A percentile compares a stretch with the other conserved stretches of the same genome.
These are phyloP conservation scores for Coelastrella sp. DNA, from an alignment of 139 green algal genomes.

Conservation along the genomic window DNA sequence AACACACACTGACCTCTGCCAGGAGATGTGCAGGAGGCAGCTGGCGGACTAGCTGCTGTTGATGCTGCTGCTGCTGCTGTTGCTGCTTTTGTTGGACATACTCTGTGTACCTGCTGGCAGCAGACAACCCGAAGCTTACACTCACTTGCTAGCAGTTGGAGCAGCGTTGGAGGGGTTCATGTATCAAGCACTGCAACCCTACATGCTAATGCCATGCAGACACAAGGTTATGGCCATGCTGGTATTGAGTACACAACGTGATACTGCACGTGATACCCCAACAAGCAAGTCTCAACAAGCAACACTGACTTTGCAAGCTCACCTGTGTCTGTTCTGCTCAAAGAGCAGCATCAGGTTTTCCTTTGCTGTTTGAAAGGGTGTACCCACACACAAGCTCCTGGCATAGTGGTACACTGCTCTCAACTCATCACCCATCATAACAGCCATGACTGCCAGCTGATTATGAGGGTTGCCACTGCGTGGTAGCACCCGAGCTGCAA, in stretches of 20 bases:
- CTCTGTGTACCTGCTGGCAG: slow-evolving; percentile 17
- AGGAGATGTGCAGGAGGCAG: slow-evolving; percentile 4
- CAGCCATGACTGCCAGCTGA: slow-evolving; percentile 85
- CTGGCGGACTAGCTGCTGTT: slow-evolving; percentile 29
- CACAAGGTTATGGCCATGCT: too few species aligned
- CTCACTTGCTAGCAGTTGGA: too few species aligned
- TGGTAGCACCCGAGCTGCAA: slow-evolving; percentile 58
- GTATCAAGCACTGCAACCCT: too few species aligned
- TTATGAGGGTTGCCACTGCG: slow-evolving; percentile 83
- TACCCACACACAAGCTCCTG: slow-evolving; percentile 59
- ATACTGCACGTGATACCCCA: too few species aligned
- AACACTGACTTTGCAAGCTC: not conserved
- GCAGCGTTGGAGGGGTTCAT: too few species aligned
- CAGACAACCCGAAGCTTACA: not conserved
- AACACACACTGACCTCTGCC: slow-evolving; percentile 49
- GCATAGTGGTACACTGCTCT: slow-evolving; percentile 75
- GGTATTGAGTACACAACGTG: too few species aligned
- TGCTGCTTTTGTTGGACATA: not conserved
- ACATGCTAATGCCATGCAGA: too few species aligned
- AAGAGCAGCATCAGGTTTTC: slow-evolving; percentile 85
- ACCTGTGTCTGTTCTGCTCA: slow-evolving; percentile 69
- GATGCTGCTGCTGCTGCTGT: slow-evolving; percentile 11
- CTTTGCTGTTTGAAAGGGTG: slow-evolving; percentile 72
- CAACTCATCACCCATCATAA: slow-evolving; percentile 69
- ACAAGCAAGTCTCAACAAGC: too few species aligned